A percentile compares a stretch with the other conserved stretches of the same genome.
Conservation (phyloP, 495 filamentous ascomycete genomes). For the Niebla homalea region DNA sequence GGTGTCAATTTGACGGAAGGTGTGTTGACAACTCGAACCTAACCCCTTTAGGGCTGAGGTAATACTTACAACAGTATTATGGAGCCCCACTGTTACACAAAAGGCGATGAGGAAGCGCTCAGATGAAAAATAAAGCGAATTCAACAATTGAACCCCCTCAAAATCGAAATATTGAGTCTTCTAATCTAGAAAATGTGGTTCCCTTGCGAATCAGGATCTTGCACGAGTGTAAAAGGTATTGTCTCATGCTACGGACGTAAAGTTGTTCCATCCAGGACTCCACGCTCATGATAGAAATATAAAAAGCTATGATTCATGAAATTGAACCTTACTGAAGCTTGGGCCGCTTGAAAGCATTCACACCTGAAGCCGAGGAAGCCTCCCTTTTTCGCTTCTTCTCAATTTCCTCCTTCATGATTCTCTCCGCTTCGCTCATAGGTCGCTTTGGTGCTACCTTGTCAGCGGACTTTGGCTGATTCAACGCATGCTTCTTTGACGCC, state of each 20-base stretch:
- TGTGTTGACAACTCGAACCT: background rate
- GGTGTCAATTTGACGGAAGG: no score
- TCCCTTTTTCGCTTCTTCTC: slow-evolving; percentile 53
- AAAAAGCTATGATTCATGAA: background rate
- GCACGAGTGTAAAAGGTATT: background rate
- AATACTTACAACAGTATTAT: background rate
- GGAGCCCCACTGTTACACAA: background rate
- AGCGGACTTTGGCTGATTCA: slow-evolving; percentile 46
- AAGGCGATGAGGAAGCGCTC: background rate
- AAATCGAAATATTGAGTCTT: no score
- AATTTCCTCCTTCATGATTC: slow-evolving; percentile 80
- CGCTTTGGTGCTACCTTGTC: slow-evolving; percentile 49
- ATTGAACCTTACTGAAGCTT: slow-evolving; percentile 4
- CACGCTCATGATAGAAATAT: background rate
- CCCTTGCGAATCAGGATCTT: no score
- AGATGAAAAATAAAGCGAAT: background rate
- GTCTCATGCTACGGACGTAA: background rate
- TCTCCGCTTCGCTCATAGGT: slow-evolving; percentile 74
- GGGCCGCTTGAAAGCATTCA: slow-evolving; percentile 16
- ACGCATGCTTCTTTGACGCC: slow-evolving; percentile 48
- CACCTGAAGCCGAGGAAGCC: slow-evolving; percentile 14
- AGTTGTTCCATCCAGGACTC: background rate
- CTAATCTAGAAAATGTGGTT: no score
- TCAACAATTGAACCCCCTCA: no score
- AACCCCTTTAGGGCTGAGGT: background rate